Evolutionary conservation across 768 basidiomycete genomes (phyloP), one percentile per base, ranked within the genome.

Genomic region (Amanita subjunquillea): DNA sequence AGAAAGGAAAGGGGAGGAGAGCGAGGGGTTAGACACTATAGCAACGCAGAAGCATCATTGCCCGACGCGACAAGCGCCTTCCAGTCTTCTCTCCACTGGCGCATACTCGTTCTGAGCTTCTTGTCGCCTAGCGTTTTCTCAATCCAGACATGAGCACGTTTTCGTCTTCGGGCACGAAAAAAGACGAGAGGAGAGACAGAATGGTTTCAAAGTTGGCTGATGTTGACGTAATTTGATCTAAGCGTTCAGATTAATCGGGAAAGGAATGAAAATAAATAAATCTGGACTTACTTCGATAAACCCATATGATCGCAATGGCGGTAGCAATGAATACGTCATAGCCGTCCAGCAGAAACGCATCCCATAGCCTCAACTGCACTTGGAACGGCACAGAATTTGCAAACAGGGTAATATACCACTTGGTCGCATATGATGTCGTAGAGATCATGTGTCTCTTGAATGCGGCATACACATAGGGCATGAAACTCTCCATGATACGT

Each of bases 321-420:
- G 90, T 80, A 43, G 90, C 79, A 45, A 97, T 74, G 57, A 96
- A 90, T 1, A 93, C 68, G 61, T 99, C 95, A 58, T 82, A 77
- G 8, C 96, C 96, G 56, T 97, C 95, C 20, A 94, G 68, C 43
- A 96, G 71, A 62, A 96, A 89, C 9, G 80, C 91, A 64, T 99
- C 96, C 95, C 95, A 99, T 29, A 99, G 64, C 56, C 96, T 77
- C 25, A 98, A 69, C 69, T 97, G 93, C 44, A 87, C 91, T 67
- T 94, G 90, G 66, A 95, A 98, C 22, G 95, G 92, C 40, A 99
- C 85, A 0, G 90, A 89, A 63, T 95, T 96, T 47, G 93, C 83
- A 62, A 97, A 99, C 12, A 98, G 73, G 2, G 96, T 98, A 67
- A 99, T 98, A 65, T 97, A 99, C 96, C 96, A 98, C 67, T 98